A percentile compares a stretch with the other conserved stretches of the same genome.
phyloP scores from a whole-genome alignment of 495 filamentous ascomycete species.

The Podospora pseudocomata region DNA sequence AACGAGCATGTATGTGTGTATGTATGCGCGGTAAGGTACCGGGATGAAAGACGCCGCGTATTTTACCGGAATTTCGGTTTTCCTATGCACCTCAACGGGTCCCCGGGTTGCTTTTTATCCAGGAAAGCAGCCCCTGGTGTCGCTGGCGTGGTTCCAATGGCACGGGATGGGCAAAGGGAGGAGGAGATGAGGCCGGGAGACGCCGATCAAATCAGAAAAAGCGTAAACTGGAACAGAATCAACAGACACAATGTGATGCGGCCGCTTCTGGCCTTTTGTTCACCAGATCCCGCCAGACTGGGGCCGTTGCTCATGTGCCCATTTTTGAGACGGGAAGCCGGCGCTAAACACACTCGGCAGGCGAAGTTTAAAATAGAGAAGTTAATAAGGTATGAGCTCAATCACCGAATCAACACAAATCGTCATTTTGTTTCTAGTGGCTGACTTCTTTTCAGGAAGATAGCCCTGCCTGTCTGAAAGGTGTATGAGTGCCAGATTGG shows the following conservation, averaged over 20 bases:
- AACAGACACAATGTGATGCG: conserved; percentile 14
- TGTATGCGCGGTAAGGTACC: not conserved
- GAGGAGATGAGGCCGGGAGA: conserved; percentile 6
- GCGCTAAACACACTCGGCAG: conserved; percentile 27
- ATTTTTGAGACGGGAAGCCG: conserved; percentile 22
- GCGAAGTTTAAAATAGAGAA: conserved; percentile 15
- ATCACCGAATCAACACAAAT: not conserved
- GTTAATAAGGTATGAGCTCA: not conserved
- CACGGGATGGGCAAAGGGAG: not conserved
- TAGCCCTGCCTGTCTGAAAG: not conserved
- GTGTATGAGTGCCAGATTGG: not conserved
- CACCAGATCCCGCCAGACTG: conserved; percentile 19
- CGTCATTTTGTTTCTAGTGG: not conserved
- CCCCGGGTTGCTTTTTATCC: not conserved
- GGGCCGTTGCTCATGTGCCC: conserved; percentile 28
- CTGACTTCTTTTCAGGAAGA: not conserved
- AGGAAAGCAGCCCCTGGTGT: not conserved
- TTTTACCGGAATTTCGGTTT: not conserved
- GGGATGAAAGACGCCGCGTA: not conserved
- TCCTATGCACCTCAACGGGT: not conserved
- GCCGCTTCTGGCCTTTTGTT: conserved; percentile 24
- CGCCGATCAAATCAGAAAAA: conserved; percentile 6
- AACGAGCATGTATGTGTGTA: too few species aligned
- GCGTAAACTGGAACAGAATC: conserved; percentile 6
- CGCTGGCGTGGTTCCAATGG: not conserved